Evolutionary conservation across 2,329 filamentous ascomycete genomes (phyloP).

Genomic region (Zymoseptoria pseudotritici): DNA sequence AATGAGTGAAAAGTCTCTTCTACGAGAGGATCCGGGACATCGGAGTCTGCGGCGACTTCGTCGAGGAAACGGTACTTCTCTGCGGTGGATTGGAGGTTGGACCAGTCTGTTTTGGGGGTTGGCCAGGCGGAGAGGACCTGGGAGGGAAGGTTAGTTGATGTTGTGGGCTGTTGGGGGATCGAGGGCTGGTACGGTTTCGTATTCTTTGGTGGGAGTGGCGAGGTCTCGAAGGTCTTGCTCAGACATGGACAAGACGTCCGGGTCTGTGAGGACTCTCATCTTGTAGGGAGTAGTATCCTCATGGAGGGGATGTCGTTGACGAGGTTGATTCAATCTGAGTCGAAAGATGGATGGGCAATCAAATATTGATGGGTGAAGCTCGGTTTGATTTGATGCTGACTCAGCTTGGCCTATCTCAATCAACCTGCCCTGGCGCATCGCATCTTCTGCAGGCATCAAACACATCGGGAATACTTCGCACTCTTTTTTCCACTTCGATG

Average conservation of each 20-base stretch:
- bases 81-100: conserved; percentile 3
- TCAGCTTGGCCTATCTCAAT: no score
- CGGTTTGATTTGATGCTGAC: no score
- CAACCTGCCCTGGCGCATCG: no score
- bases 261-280: conserved; percentile 4
- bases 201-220: conserved; percentile 12
- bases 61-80: conserved; percentile 10
- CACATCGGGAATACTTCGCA: neutral
- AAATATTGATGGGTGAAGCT: no score
- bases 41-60: conserved; percentile 11
- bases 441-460: neutral
- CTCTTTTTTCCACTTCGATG: neutral
- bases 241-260: conserved; percentile 13
- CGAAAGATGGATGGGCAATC: no score
- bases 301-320: no score
- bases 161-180: neutral
- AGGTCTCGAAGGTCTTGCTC: conserved; percentile 11
- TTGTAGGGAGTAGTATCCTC: neutral
- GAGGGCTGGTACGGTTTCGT: conserved; percentile 8
- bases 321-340: no score
- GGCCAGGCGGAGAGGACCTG: conserved; percentile 13
- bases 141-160: neutral
- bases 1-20: conserved; percentile 1
- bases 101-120: conserved; percentile 10
- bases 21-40: conserved; percentile 11